Evolutionary conservation across 345 rosid genomes (phyloP).

Genomic region (Boechera divaricarpa): DNA sequence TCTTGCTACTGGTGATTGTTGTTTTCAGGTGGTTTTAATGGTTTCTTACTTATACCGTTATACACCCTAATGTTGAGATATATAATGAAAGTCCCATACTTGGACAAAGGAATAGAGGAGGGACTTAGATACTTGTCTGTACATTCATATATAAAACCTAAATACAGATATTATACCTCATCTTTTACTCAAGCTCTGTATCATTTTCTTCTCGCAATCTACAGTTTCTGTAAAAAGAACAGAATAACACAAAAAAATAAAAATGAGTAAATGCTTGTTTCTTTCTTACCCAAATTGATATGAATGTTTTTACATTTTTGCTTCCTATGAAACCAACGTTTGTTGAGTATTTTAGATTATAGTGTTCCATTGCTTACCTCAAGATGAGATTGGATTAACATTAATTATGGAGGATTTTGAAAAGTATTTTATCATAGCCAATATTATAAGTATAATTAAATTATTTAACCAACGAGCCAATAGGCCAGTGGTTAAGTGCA

Average conservation of each 20-base stretch:
- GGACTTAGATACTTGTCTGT: conserved; percentile 32
- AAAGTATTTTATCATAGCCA: too few species aligned
- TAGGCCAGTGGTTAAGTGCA: too few species aligned
- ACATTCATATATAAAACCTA: conserved; percentile 15
- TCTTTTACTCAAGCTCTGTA: conserved; percentile 17
- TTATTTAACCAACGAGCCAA: background rate
- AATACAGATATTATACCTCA: background rate
- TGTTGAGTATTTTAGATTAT: too few species aligned
- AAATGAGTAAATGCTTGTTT: conserved; percentile 10
- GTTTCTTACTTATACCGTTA: background rate
- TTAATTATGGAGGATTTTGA: too few species aligned
- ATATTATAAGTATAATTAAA: background rate
- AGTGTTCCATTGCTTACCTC: too few species aligned
- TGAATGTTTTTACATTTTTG: too few species aligned
- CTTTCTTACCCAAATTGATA: background rate
- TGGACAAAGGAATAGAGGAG: conserved; percentile 30
- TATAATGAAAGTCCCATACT: conserved; percentile 26
- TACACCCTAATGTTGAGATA: conserved; percentile 18
- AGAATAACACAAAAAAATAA: background rate
- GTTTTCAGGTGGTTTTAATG: conserved; percentile 48
- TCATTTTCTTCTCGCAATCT: conserved; percentile 12
- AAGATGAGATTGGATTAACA: too few species aligned
- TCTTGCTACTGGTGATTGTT: conserved; percentile 57
- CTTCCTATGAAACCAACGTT: background rate
- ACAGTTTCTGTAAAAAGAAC: conserved; percentile 25